Evolutionary conservation across 2,329 filamentous ascomycete genomes (phyloP).

Genomic region (Kalaharituber pfeilii): DNA sequence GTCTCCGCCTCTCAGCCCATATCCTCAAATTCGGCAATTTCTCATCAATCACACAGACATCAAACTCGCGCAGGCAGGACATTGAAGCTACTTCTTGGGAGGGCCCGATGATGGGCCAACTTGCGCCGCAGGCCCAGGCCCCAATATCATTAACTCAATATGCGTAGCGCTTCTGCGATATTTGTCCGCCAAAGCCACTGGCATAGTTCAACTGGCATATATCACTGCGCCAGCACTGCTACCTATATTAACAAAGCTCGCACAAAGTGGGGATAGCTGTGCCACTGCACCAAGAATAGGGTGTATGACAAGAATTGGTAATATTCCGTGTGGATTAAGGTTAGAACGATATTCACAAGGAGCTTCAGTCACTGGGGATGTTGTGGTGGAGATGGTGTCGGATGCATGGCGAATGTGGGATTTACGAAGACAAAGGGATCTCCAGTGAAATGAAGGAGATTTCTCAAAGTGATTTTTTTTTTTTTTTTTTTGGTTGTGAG

Average conservation of each 20-base stretch:
- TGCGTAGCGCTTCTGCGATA: slow-evolving; percentile 74
- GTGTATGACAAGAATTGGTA: slow-evolving; percentile 18
- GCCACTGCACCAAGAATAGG: slow-evolving; percentile 26
- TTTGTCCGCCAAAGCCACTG: slow-evolving; percentile 70
- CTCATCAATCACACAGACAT: background rate
- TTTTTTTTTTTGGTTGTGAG: background rate
- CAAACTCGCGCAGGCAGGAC: background rate
- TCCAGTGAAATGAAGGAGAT: slow-evolving; percentile 84
- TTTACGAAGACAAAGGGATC: slow-evolving; percentile 94
- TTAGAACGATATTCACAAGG: slow-evolving; percentile 57
- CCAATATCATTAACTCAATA: slow-evolving; percentile 47
- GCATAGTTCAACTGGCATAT: slow-evolving; percentile 84
- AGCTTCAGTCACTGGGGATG: slow-evolving; percentile 57
- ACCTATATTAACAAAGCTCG: slow-evolving; percentile 62
- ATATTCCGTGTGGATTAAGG: slow-evolving; percentile 44
- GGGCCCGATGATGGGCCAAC: slow-evolving; percentile 55
- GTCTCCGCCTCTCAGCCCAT: slow-evolving; percentile 31
- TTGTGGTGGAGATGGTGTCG: slow-evolving; percentile 51
- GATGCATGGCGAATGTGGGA: slow-evolving; percentile 42
- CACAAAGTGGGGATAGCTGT: slow-evolving; percentile 72
- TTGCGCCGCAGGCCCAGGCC: slow-evolving; percentile 17
- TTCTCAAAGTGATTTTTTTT: slow-evolving; percentile 50
- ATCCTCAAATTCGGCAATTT: slow-evolving; percentile 6
- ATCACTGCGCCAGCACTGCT: slow-evolving; percentile 54
- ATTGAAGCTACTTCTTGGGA: slow-evolving; percentile 43